Evolutionary conservation across 2,329 filamentous ascomycete species (phyloP), one percentile per base, ranked within the genome.

Genomic region (Delphinella strobiligena): DNA sequence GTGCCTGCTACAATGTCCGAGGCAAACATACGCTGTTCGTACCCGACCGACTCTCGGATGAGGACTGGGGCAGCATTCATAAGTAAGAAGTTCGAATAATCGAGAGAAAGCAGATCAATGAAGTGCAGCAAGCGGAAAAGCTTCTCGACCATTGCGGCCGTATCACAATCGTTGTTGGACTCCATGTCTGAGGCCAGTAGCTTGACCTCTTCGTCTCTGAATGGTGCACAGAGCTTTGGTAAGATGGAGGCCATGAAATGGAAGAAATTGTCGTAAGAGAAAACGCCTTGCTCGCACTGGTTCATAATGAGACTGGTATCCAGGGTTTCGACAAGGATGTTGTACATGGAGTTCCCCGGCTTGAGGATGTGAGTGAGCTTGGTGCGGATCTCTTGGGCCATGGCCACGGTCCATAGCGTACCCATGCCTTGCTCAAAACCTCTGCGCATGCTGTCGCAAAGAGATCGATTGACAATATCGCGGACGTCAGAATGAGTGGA

Each of bases 211-310:
- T 74, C 75, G 52, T 91, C 84, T n/a, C 84, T 71, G 53, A 84
- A 78, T 0, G 84, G 84, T 0, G 84, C 84, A 51, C 84, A 89
- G 11, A 91, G 72, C 54, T 83, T 83, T 4, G 83, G 83, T 36
- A 91, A 66, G 34, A 91, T 70, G 2, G 74, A 73, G 1, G 75
- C 77, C 70, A 89, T 84, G 46, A 84, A 82, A 2, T 69, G 64
- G 54, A 89, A 89, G 60, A 89, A 88, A 43, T 77, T 80, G 48
- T 82, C 78, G 48, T 88, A 88, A 0, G 83, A 88, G 55, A 89
- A 89, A 36, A 74, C 75, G 11, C 83, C 82, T 40, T 77, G 69
- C 8, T 66, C 65, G 51, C 83, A 84, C 48, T 88, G 80, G 31
- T 71, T 72, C 45, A 72, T 68, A 19, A 86, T 78, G 45, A 82